Conservation (phyloP, 2,329 filamentous ascomycete genomes). For the Colletotrichum euphorbiae region DNA sequence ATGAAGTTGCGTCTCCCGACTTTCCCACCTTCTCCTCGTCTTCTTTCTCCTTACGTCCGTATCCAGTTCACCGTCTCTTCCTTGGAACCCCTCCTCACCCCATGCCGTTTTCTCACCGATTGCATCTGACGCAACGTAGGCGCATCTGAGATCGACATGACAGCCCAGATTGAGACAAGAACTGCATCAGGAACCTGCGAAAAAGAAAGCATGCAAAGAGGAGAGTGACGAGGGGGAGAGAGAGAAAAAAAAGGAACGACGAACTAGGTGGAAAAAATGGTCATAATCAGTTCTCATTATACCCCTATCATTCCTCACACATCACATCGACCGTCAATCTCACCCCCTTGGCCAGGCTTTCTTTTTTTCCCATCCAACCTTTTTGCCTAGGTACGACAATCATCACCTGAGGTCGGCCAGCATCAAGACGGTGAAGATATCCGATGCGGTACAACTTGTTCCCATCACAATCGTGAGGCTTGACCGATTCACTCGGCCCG, state of each 20-base stretch:
- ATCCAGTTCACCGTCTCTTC: constrained; percentile 14
- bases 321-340: constrained; percentile 27
- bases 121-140: constrained; percentile 27
- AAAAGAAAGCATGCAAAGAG: constrained; percentile 14
- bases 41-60: constrained; percentile 31
- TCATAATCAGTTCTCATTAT: constrained; percentile 30
- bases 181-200: constrained; percentile 17
- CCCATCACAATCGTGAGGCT: neutral
- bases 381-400: constrained; percentile 3
- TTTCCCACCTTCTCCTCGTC: neutral
- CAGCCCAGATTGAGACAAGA: constrained; percentile 12
- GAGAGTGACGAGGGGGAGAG: neutral
- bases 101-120: constrained; percentile 36
- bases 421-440: constrained; percentile 3
- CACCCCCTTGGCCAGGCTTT: constrained; percentile 20
- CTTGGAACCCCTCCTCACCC: neutral
- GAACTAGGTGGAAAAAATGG: neutral
- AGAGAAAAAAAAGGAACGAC: constrained; percentile 16
- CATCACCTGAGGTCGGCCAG: constrained; percentile 10
- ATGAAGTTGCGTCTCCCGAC: neutral
- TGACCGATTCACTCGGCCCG: constrained; percentile 12
- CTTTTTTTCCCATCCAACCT: constrained; percentile 19
- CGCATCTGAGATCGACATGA: constrained; percentile 33
- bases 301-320: constrained; percentile 27
- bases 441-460: neutral